Percentiles rank a stretch among this genome's conserved stretches.
Conservation (phyloP, 192 early-diverging fungal species). For the Backusella tarrabulga region DNA sequence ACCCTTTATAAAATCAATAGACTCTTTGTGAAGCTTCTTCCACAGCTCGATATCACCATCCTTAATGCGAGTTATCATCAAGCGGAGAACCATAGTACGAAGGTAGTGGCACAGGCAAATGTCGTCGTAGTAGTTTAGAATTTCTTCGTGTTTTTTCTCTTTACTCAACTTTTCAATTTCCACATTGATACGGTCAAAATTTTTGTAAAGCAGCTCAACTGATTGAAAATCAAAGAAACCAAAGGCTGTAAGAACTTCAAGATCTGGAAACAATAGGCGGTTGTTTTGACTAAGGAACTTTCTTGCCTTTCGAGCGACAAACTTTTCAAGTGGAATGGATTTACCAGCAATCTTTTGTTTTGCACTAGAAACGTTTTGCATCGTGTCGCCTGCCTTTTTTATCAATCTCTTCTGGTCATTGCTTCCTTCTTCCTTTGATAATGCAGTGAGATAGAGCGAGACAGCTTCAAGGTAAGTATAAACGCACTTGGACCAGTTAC, state of each 20-base stretch:
- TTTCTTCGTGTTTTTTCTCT: constrained; percentile 33
- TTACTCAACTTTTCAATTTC: constrained; percentile 39
- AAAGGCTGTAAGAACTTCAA: constrained; percentile 76
- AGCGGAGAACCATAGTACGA: constrained; percentile 61
- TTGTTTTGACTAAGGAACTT: constrained; percentile 68
- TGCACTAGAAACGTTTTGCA: constrained; percentile 64
- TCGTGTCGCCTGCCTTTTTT: constrained; percentile 46
- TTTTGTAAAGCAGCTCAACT: constrained; percentile 31
- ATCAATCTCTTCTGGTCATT: constrained; percentile 22
- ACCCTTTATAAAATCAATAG: constrained; percentile 45
- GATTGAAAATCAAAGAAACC: constrained; percentile 76
- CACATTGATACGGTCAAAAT: constrained; percentile 45
- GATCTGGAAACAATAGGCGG: constrained; percentile 68
- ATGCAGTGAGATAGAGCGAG: constrained; percentile 46
- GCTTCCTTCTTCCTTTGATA: constrained; percentile 27
- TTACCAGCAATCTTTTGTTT: constrained; percentile 84
- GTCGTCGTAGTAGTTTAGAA: constrained; percentile 72
- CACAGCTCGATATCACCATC: background rate
- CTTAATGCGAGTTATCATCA: constrained; percentile 46
- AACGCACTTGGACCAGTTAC: constrained; percentile 83
- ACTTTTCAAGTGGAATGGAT: constrained; percentile 86
- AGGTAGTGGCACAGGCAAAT: constrained; percentile 71
- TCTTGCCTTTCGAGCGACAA: constrained; percentile 80
- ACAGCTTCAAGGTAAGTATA: constrained; percentile 75
- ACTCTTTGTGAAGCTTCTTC: constrained; percentile 25